Conservation (phyloP, 2,329 filamentous ascomycete species). For the Exutisphaerella laricina region DNA sequence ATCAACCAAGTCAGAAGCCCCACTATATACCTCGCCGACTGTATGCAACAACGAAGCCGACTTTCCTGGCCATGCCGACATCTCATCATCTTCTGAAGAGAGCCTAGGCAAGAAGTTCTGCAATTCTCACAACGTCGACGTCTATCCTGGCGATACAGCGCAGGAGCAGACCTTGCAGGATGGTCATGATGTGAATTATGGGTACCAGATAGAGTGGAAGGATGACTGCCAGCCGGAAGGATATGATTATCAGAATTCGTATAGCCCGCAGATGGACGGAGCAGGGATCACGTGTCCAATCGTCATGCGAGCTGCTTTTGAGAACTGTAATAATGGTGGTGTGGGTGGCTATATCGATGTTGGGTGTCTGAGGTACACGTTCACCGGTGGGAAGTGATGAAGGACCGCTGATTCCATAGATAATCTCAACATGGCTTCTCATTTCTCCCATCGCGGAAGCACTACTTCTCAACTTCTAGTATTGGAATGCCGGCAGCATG, state of each 20-base stretch:
- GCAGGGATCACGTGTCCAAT: constrained; percentile 1
- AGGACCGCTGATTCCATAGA: too few relatives aligned
- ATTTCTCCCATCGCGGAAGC: too few relatives aligned
- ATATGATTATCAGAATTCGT: not conserved
- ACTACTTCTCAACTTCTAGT: too few relatives aligned
- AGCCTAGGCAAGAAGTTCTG: constrained; percentile 1
- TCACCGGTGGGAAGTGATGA: constrained; percentile 1
- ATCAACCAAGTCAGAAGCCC: not conserved
- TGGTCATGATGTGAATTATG: constrained; percentile 2
- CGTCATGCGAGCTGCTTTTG: not conserved
- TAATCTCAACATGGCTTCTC: too few relatives aligned
- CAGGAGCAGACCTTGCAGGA: not conserved
- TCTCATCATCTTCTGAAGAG: not conserved
- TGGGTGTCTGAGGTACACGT: constrained; percentile 7
- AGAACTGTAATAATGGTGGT: constrained; percentile 3
- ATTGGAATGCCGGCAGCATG: too few relatives aligned
- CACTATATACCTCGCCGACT: not conserved
- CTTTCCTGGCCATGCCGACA: constrained; percentile 9
- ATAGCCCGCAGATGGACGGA: constrained; percentile 1
- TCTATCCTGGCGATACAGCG: not conserved
- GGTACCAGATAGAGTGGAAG: not conserved
- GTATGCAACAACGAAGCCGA: constrained; percentile 6
- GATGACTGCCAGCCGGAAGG: constrained; percentile 1
- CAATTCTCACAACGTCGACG: constrained; percentile 3
- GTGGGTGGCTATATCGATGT: constrained; percentile 5